Percentiles rank a stretch among this genome's conserved stretches.
Conservation (phyloP, 352 stramenopile species). For the Phytophthora megakarya region DNA sequence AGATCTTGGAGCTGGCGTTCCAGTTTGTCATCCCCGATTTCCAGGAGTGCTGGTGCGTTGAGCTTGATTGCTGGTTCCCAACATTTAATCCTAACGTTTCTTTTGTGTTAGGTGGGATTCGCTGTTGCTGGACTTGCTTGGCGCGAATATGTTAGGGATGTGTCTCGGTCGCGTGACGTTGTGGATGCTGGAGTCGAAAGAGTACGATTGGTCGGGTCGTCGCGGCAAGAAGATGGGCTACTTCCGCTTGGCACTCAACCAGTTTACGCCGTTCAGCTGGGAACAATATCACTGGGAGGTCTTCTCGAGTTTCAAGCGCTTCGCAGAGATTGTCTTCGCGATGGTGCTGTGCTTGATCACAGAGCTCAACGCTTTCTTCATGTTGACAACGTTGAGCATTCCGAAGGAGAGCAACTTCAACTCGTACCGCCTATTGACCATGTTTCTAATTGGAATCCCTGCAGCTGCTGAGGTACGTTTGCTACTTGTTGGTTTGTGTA, state of each 20-base stretch:
- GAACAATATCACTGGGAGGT: constrained; percentile 91
- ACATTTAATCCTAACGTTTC: neutral
- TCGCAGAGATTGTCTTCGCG: constrained; percentile 81
- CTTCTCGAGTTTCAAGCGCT: constrained; percentile 91
- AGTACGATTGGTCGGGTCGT: constrained; percentile 91
- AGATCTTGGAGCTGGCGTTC: constrained; percentile 88
- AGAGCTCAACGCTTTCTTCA: constrained; percentile 94
- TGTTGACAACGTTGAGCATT: constrained; percentile 88
- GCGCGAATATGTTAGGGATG: constrained; percentile 93
- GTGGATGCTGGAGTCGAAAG: constrained; percentile 82
- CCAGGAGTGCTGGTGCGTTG: constrained; percentile 89
- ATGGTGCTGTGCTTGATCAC: constrained; percentile 86
- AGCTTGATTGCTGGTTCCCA: neutral
- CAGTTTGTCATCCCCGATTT: constrained; percentile 94
- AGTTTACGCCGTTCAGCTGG: constrained; percentile 91
- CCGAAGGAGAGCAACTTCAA: constrained; percentile 90
- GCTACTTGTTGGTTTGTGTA: neutral
- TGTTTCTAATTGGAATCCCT: constrained; percentile 85
- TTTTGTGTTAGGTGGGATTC: constrained; percentile 82
- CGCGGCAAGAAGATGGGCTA: constrained; percentile 72
- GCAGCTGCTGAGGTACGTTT: constrained; percentile 68
- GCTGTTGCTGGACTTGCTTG: constrained; percentile 90
- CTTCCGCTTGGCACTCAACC: constrained; percentile 71
- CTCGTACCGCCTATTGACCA: constrained; percentile 72
- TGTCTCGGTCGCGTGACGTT: constrained; percentile 74